Conservation (phyloP, 371 early-diverging fungal species). For the Apophysomyces trapeziformis region DNA sequence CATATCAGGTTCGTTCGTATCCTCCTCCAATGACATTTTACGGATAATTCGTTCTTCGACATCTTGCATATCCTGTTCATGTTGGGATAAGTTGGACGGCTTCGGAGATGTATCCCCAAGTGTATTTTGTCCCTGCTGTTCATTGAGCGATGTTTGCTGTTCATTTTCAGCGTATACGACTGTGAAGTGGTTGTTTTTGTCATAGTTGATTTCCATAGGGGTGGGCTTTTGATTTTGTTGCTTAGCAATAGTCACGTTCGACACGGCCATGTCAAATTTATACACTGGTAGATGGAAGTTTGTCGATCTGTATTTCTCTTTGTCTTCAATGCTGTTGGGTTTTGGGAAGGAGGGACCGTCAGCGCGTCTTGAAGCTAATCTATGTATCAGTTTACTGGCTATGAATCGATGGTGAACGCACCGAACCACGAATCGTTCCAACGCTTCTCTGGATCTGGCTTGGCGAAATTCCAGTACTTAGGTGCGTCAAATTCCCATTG, state of each 20-base stretch:
- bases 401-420: background rate
- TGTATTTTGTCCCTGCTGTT: no score
- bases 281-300: conserved; percentile 5
- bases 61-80: no score
- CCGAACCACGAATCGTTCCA: conserved; percentile 15
- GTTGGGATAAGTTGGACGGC: no score
- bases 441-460: conserved; percentile 3
- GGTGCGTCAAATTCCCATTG: conserved; percentile 16
- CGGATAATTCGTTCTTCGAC: no score
- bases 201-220: background rate
- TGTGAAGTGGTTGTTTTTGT: background rate
- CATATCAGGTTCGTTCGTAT: no score
- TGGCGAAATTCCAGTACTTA: conserved; percentile 18
- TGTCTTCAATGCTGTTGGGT: background rate
- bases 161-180: background rate
- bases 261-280: conserved; percentile 3
- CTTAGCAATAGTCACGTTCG: background rate
- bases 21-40: no score
- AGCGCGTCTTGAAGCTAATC: background rate
- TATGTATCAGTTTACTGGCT: background rate
- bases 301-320: background rate
- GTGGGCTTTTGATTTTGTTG: background rate
- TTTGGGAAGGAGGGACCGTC: background rate
- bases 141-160: background rate
- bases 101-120: no score